These are phyloP conservation scores for Asterionellopsis glacialis DNA, from an alignment of 108 stramenopile species.

Conservation along the genomic window DNA sequence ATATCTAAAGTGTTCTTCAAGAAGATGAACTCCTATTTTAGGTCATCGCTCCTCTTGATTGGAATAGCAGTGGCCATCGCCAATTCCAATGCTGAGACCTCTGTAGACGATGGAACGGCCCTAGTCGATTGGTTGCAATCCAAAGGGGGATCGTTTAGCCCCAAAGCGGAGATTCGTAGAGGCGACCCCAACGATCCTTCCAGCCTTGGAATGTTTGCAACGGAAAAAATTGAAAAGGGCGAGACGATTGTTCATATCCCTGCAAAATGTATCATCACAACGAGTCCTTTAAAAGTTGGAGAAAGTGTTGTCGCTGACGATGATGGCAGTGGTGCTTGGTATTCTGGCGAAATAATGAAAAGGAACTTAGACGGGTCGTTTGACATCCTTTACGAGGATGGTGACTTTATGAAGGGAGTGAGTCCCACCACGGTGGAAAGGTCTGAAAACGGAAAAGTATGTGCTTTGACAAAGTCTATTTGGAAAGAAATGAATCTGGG, in stretches of 20 bases:
- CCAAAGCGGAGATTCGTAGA: constrained; percentile 9
- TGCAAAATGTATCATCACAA: neutral
- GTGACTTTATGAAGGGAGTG: too few relatives aligned
- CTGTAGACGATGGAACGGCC: neutral
- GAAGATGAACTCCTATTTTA: too few relatives aligned
- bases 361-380: too few relatives aligned
- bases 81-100: too few relatives aligned
- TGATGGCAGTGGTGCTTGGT: neutral
- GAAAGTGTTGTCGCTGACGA: neutral
- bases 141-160: constrained; percentile 13
- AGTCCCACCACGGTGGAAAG: too few relatives aligned
- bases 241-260: constrained; percentile 28
- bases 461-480: neutral
- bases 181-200: constrained; percentile 1
- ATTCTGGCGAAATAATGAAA: too few relatives aligned
- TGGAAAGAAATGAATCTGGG: constrained; percentile 29
- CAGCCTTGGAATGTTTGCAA: constrained; percentile 29
- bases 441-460: too few relatives aligned
- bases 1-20: too few relatives aligned
- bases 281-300: neutral
- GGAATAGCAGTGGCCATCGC: too few relatives aligned
- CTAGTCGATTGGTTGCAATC: constrained; percentile 10
- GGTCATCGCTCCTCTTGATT: too few relatives aligned
- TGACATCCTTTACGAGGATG: too few relatives aligned
- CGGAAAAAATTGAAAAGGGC: constrained; percentile 21